Conservation (phyloP, 306 rosid genomes). For the Leucaena leucocephala region DNA sequence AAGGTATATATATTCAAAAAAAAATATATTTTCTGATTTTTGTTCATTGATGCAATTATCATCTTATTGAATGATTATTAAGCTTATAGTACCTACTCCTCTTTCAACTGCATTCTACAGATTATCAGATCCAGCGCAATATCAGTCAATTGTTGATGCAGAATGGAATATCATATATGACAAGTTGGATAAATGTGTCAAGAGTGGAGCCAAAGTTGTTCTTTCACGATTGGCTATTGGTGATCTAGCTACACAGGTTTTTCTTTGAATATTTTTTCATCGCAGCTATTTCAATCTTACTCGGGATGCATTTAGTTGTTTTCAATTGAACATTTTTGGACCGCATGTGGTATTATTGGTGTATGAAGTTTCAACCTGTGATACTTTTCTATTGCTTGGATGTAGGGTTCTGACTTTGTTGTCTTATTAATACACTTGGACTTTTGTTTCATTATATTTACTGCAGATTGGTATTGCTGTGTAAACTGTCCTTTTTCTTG, state of each 20-base stretch:
- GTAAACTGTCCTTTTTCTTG: not conserved
- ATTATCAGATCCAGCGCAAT: conserved; percentile 92
- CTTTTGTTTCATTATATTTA: not conserved
- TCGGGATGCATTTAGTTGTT: conserved; percentile 18
- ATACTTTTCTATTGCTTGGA: not conserved
- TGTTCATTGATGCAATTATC: not conserved
- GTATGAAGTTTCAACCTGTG: not conserved
- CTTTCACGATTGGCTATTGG: conserved; percentile 98
- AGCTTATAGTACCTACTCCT: conserved; percentile 5
- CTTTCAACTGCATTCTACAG: conserved; percentile 48
- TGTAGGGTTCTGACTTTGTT: not conserved
- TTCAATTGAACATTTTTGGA: conserved; percentile 2
- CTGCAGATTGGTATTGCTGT: not conserved
- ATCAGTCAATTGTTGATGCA: conserved; percentile 98
- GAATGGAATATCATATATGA: conserved; percentile 99
- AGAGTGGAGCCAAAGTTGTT: conserved; percentile 95
- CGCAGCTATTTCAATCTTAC: conserved; percentile 1
- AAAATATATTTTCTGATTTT: conserved; percentile 8
- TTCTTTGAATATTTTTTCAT: not conserved
- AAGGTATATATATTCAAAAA: conserved; percentile 51
- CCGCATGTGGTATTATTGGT: not conserved
- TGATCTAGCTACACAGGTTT: conserved; percentile 95
- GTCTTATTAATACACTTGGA: not conserved
- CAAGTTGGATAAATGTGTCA: conserved; percentile 91
- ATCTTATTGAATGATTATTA: conserved; percentile 18